These are phyloP conservation scores for Alectoria sarmentosa DNA, from an alignment of 495 filamentous ascomycete species.

Conservation along the genomic window DNA sequence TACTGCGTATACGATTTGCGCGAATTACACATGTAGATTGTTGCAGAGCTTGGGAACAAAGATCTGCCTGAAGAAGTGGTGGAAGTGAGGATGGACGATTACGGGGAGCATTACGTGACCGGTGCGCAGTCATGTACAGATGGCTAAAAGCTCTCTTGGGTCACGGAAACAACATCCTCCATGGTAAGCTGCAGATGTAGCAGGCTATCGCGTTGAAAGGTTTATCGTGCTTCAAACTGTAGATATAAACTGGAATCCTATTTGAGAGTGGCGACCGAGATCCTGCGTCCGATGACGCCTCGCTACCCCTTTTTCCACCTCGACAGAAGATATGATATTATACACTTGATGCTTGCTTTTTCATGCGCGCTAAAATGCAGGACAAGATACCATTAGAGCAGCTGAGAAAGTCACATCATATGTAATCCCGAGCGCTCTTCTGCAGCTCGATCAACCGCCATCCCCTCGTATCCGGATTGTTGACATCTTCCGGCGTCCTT, in stretches of 20 bases:
- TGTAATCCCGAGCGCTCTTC: slow-evolving; percentile 95
- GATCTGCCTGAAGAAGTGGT: not conserved
- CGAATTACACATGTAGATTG: not conserved
- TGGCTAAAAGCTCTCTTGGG: not conserved
- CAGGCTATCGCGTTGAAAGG: not conserved
- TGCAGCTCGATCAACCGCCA: slow-evolving; percentile 98
- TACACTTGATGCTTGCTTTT: slow-evolving; percentile 15
- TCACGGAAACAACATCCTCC: not conserved
- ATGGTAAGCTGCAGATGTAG: not conserved
- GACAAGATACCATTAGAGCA: slow-evolving; percentile 2
- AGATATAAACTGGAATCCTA: not conserved
- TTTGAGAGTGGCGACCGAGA: slow-evolving; percentile 26
- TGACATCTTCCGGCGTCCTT: slow-evolving; percentile 86
- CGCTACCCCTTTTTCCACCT: slow-evolving; percentile 4
- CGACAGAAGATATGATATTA: slow-evolving; percentile 3
- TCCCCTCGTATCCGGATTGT: slow-evolving; percentile 90
- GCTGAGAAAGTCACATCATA: slow-evolving; percentile 42
- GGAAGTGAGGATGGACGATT: too few relatives aligned
- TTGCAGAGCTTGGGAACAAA: not conserved
- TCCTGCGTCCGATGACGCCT: slow-evolving; percentile 5
- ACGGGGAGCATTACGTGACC: not conserved
- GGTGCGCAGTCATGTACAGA: not conserved
- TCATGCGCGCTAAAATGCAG: slow-evolving; percentile 26
- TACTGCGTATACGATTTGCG: too few relatives aligned
- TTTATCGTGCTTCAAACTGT: not conserved